A percentile compares a stretch with the other conserved stretches of the same genome.
phyloP scores from a whole-genome alignment of 2,329 filamentous ascomycete species.

The Shiraia bambusicola region DNA sequence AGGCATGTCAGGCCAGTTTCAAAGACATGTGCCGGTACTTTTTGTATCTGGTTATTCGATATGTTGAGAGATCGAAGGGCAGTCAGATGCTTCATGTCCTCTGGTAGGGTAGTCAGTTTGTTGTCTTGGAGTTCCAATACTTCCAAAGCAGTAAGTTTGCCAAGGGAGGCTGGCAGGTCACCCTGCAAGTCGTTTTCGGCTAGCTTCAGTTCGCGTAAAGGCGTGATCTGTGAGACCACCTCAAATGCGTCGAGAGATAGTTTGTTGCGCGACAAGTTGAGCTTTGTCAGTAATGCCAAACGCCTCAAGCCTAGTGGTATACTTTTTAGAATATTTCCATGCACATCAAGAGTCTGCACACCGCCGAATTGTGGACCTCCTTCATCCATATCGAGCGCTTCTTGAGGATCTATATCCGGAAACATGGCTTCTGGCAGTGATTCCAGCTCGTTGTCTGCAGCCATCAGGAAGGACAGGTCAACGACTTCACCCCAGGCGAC shows the following conservation, averaged over 20 bases:
- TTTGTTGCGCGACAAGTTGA: conserved; percentile 87
- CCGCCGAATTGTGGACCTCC: conserved; percentile 77
- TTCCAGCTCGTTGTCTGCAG: conserved; percentile 86
- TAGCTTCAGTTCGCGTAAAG: conserved; percentile 77
- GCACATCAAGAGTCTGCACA: conserved; percentile 78
- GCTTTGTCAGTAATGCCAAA: conserved; percentile 70
- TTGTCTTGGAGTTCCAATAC: conserved; percentile 81
- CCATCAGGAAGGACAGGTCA: conserved; percentile 79
- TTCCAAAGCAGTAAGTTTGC: conserved; percentile 69
- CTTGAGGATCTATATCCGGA: conserved; percentile 63
- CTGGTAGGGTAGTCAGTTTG: conserved; percentile 69
- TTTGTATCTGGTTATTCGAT: conserved; percentile 73
- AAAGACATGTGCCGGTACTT: conserved; percentile 70
- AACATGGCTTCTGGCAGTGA: conserved; percentile 73
- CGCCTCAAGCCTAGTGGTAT: conserved; percentile 75
- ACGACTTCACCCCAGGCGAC: conserved; percentile 89
- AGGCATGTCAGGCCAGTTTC: conserved; percentile 71
- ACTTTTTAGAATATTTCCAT: conserved; percentile 74
- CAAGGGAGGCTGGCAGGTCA: conserved; percentile 61
- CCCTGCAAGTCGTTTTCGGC: conserved; percentile 48
- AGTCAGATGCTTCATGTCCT: conserved; percentile 64
- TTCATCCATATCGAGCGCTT: conserved; percentile 62
- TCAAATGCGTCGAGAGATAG: conserved; percentile 72
- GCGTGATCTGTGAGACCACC: conserved; percentile 70
- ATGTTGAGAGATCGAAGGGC: conserved; percentile 76